Percentiles rank a stretch among this genome's conserved stretches.
Evolutionary conservation across 495 filamentous ascomycete species (phyloP).

Genomic region (Melanomma pulvis-pyrius): DNA sequence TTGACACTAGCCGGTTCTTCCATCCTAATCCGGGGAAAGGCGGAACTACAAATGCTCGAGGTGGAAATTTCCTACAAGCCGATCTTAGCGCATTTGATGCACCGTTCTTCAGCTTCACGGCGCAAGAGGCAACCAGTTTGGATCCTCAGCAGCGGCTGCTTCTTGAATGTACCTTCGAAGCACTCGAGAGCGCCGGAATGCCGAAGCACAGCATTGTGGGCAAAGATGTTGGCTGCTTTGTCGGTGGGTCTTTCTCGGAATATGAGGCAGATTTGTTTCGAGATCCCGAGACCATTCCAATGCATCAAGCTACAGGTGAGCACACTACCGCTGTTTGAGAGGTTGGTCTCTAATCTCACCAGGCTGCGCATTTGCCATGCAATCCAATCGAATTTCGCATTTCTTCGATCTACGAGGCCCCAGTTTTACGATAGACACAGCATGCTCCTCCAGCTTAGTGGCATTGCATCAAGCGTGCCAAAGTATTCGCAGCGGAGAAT

Average conservation of each 20-base stretch:
- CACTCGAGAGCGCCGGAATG: slow-evolving; percentile 19
- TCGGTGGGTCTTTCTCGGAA: slow-evolving; percentile 13
- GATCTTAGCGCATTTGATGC: slow-evolving; percentile 18
- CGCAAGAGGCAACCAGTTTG: slow-evolving; percentile 10
- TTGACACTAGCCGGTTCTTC: slow-evolving; percentile 7
- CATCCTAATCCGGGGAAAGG: slow-evolving; percentile 16
- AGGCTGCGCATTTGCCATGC: slow-evolving; percentile 11
- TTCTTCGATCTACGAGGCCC: slow-evolving; percentile 25
- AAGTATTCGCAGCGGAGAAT: slow-evolving; percentile 20
- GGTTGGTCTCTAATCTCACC: background rate
- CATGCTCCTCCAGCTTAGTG: slow-evolving; percentile 18
- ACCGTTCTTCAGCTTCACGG: slow-evolving; percentile 18
- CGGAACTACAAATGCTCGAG: slow-evolving; percentile 9
- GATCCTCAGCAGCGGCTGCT: slow-evolving; percentile 21
- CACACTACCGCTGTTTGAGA: background rate
- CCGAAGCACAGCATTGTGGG: slow-evolving; percentile 10
- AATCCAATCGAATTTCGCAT: slow-evolving; percentile 14
- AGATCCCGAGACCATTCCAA: slow-evolving; percentile 13
- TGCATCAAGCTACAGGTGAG: slow-evolving; percentile 15
- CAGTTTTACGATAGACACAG: slow-evolving; percentile 16
- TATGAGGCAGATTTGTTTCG: slow-evolving; percentile 10
- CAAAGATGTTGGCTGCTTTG: slow-evolving; percentile 14
- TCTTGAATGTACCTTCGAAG: slow-evolving; percentile 20
- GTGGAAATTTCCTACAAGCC: slow-evolving; percentile 10
- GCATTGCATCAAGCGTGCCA: slow-evolving; percentile 23